phyloP scores from a whole-genome alignment of 306 rosid species.

The Quercus aquifolioides region DNA sequence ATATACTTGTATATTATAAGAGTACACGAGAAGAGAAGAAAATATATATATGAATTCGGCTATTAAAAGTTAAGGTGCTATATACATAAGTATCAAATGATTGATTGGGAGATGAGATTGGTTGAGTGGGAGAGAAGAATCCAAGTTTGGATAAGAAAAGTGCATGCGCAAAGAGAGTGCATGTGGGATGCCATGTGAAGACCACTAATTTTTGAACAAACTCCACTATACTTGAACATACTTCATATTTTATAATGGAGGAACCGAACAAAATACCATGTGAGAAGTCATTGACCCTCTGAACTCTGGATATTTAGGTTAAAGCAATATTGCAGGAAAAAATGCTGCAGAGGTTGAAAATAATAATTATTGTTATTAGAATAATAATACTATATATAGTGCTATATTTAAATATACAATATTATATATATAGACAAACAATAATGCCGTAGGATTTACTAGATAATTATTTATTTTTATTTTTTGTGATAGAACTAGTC shows the following conservation, averaged over 20 bases:
- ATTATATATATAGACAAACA: background rate
- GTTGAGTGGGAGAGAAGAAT: constrained; percentile 38
- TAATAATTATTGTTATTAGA: background rate
- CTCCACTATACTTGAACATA: constrained; percentile 34
- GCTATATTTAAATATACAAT: background rate
- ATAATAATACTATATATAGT: background rate
- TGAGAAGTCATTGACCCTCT: constrained; percentile 55
- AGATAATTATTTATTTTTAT: background rate
- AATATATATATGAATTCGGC: too few species aligned
- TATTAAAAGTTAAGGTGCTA: constrained; percentile 14
- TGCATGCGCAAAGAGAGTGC: constrained; percentile 20
- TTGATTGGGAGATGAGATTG: constrained; percentile 29
- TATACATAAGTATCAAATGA: constrained; percentile 28
- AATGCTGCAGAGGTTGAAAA: background rate
- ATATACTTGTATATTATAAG: background rate
- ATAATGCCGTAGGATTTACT: background rate
- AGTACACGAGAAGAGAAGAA: background rate
- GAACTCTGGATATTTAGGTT: constrained; percentile 7
- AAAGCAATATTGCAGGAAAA: constrained; percentile 9
- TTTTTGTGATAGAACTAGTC: background rate
- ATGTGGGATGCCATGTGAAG: constrained; percentile 86
- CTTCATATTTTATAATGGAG: constrained; percentile 5
- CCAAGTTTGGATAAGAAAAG: constrained; percentile 33
- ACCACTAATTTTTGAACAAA: constrained; percentile 41
- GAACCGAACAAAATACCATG: constrained; percentile 55